Evolutionary conservation across 805 yeast genomes (phyloP), one percentile per base, ranked within the genome.

Genomic region (Nakazawaea siamensis): DNA sequence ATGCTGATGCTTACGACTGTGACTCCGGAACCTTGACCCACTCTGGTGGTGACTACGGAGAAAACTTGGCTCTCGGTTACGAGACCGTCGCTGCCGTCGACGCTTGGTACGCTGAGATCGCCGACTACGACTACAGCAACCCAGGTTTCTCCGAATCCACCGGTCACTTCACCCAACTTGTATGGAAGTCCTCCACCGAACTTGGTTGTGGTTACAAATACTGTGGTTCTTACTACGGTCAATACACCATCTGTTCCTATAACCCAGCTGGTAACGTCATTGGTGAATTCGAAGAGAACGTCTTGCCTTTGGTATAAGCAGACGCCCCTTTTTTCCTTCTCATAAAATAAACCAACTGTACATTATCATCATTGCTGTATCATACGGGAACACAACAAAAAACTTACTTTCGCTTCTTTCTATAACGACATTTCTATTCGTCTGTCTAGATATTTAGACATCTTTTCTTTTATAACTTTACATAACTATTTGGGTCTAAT

Each of bases 111-210:
- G 55, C 62, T 40, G 90, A 82, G 61, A 80, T 77, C 44, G 38
- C 48, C 9, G 40, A 52, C 34, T 82, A 80, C 58, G 59, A 71
- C 55, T 80, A 55, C 58, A 50, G 56, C 31, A 55, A 68, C 33
- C 73, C 77, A 19, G 77, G 73, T 38, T 63, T 57, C 45, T 65
- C 65, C 37, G 63, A 57, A 37, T 64, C 65, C 13, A 70, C 74
- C 13, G 84, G 84, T 37, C 94, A 82, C 52, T 82, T 82, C 62
- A 80, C 90, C 12, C 90, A 82, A 57, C 50, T 80, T 23, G 70
- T 82, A 18, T 82, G 94, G 94, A 70, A 70, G 42, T 47, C 65
- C 6, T 60, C 81, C 27, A 57, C 72, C 7, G 57, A 70, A 44
- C 55, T 82, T 14, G 94, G 92, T 33, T 82, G 94, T 64, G 85